These are phyloP conservation scores for Conticribra guillardii DNA, from an alignment of 108 stramenopile species.

Conservation along the genomic window DNA sequence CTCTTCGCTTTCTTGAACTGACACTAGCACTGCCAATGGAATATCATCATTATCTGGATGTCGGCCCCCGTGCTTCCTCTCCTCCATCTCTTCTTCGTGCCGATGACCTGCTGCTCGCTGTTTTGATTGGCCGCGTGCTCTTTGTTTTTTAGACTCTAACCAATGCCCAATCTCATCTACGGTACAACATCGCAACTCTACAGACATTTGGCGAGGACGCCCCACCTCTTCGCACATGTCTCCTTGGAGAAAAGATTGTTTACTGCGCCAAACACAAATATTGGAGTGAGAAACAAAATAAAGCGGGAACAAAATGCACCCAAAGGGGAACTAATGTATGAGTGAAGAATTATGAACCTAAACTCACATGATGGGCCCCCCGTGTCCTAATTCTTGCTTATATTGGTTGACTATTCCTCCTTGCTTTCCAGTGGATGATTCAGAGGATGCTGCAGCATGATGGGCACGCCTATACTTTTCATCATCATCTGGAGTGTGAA, in stretches of 20 bases:
- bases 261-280: no score
- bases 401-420: background rate
- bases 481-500: background rate
- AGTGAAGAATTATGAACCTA: no score
- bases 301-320: no score
- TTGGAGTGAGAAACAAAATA: no score
- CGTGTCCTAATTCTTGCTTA: background rate
- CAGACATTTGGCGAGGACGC: slow-evolving; percentile 51
- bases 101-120: background rate
- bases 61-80: background rate
- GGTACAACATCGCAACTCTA: slow-evolving; percentile 68
- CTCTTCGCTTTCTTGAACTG: slow-evolving; percentile 29
- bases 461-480: background rate
- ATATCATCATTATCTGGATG: slow-evolving; percentile 1
- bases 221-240: slow-evolving; percentile 68
- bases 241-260: slow-evolving; percentile 51
- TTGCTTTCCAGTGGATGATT: background rate
- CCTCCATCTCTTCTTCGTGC: background rate
- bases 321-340: no score
- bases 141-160: slow-evolving; percentile 22
- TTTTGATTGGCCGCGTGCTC: background rate
- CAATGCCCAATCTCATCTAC: slow-evolving; percentile 39
- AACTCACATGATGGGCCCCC: background rate
- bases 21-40: slow-evolving; percentile 30
- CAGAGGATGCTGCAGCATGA: background rate